These are phyloP conservation scores for Cadophora luteo-olivacea DNA, from an alignment of 2,329 filamentous ascomycete genomes.

Conservation along the genomic window DNA sequence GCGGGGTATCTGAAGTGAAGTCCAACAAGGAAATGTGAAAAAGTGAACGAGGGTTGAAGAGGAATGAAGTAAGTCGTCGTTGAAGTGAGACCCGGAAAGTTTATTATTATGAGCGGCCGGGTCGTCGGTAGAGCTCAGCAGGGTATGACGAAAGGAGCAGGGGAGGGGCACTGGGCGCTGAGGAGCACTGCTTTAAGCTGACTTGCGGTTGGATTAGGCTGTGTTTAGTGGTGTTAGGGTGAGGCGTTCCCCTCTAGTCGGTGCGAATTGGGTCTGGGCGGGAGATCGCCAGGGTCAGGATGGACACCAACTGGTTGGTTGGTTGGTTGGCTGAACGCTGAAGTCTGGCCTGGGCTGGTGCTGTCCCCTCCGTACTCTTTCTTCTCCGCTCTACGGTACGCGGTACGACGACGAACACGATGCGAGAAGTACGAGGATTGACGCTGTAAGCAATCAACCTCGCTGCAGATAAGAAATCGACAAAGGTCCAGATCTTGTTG, in stretches of 20 bases:
- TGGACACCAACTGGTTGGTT: neutral
- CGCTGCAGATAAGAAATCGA: neutral
- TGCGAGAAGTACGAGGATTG: constrained; percentile 11
- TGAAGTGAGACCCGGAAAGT: neutral
- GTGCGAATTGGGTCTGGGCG: neutral
- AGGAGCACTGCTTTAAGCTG: constrained; percentile 1
- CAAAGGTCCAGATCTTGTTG: neutral
- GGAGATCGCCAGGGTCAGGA: constrained; percentile 9
- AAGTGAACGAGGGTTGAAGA: neutral
- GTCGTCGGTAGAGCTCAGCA: neutral
- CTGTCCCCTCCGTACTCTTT: too few species aligned
- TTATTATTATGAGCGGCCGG: constrained; percentile 1
- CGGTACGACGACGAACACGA: neutral
- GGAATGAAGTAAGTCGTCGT: neutral
- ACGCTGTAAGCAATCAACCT: neutral
- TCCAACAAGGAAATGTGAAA: neutral
- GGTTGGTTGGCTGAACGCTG: too few species aligned
- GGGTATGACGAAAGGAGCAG: neutral
- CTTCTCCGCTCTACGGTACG: too few species aligned
- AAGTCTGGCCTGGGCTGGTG: too few species aligned
- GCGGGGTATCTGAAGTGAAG: neutral
- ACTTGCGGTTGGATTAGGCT: neutral
- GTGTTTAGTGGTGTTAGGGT: neutral
- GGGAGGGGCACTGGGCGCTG: too few species aligned
- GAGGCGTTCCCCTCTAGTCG: neutral